These are phyloP conservation scores for Sporothrix inflata DNA, from an alignment of 2,329 filamentous ascomycete species.

Conservation along the genomic window DNA sequence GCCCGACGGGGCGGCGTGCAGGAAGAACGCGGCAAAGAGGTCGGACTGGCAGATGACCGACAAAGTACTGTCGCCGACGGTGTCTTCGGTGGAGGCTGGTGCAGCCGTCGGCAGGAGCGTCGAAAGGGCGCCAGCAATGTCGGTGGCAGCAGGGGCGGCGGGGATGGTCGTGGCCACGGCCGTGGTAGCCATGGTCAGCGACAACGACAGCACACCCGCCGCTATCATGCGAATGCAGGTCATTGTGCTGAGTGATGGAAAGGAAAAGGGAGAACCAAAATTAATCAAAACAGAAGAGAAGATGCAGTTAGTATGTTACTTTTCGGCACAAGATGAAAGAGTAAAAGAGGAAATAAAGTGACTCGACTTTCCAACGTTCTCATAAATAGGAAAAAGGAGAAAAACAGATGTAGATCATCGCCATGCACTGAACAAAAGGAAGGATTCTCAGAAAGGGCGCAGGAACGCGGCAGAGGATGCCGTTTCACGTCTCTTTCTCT, in stretches of 20 bases:
- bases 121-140: background rate
- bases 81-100: background rate
- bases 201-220: background rate
- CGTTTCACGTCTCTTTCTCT: background rate
- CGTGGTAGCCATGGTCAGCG: background rate
- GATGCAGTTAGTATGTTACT: background rate
- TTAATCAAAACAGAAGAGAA: background rate
- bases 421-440: background rate
- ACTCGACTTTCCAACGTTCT: background rate
- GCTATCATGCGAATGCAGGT: background rate
- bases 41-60: background rate
- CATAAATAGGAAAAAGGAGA: background rate
- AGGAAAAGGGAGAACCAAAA: background rate
- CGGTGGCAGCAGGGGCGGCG: background rate
- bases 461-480: constrained; percentile 2
- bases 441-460: background rate
- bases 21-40: background rate
- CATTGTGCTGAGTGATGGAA: background rate
- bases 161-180: background rate
- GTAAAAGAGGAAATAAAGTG: background rate
- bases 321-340: background rate
- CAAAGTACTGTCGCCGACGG: background rate
- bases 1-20: constrained; percentile 10
- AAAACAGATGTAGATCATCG: background rate
- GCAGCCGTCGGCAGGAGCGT: background rate